These are phyloP conservation scores for Mycena sp. DNA, from an alignment of 1,284 basidiomycete species.

Conservation along the genomic window DNA sequence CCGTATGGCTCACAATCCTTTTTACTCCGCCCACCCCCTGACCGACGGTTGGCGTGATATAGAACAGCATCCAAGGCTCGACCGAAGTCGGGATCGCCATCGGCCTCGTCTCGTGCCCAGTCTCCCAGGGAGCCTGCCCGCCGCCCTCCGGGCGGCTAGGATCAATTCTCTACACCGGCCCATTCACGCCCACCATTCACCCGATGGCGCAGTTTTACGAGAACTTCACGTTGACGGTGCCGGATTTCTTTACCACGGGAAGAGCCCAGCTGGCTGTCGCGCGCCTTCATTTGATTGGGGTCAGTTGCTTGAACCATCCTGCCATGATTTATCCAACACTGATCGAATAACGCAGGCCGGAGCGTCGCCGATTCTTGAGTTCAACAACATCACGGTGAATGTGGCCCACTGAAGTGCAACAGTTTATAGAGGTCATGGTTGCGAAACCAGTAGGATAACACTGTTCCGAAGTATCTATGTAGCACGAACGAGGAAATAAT, in stretches of 20 bases:
- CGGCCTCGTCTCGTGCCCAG: constrained; percentile 42
- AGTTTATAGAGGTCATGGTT: not conserved
- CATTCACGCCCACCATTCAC: constrained; percentile 45
- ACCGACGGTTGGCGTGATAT: not conserved
- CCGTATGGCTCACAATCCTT: constrained; percentile 36
- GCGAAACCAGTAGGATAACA: too few species aligned
- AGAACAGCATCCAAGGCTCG: constrained; percentile 47
- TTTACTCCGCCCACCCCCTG: not conserved
- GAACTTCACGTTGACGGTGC: constrained; percentile 50
- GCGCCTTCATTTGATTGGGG: constrained; percentile 49
- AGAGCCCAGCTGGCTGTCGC: constrained; percentile 46
- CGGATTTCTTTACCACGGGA: constrained; percentile 34
- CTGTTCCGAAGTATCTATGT: too few species aligned
- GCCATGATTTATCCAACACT: not conserved
- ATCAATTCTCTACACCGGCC: constrained; percentile 45
- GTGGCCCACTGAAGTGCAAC: constrained; percentile 19
- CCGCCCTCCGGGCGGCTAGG: constrained; percentile 44
- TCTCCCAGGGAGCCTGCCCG: constrained; percentile 38
- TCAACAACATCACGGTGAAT: constrained; percentile 36
- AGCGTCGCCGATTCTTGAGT: constrained; percentile 34
- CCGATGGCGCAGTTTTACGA: constrained; percentile 45
- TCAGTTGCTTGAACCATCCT: constrained; percentile 34
- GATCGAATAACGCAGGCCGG: constrained; percentile 31
- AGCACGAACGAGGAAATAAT: not conserved
- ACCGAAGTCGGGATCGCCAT: constrained; percentile 47